Conservation (phyloP, 2,329 filamentous ascomycete species). For the Cryoendolithus antarcticus region DNA sequence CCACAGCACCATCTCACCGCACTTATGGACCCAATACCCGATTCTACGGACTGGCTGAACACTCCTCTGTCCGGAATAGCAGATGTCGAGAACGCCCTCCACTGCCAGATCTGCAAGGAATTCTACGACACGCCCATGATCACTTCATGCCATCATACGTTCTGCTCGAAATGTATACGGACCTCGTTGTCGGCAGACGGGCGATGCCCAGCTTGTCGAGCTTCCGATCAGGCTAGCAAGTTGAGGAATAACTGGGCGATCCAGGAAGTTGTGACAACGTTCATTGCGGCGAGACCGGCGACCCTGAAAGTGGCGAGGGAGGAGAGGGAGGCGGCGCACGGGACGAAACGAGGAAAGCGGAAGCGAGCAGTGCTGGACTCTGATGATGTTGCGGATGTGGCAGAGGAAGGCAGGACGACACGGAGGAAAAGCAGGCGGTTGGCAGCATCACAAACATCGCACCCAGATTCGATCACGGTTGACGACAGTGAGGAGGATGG, state of each 20-base stretch:
- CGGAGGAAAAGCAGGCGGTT: conserved; percentile 25
- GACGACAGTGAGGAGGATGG: conserved; percentile 28
- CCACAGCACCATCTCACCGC: not conserved
- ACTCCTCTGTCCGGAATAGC: conserved; percentile 57
- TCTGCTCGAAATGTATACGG: conserved; percentile 92
- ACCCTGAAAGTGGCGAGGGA: conserved; percentile 52
- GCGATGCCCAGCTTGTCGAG: conserved; percentile 75
- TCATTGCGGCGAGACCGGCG: conserved; percentile 50
- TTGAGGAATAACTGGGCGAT: conserved; percentile 74
- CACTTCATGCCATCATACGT: conserved; percentile 88
- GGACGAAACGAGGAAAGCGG: conserved; percentile 35
- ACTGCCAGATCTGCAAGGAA: conserved; percentile 97
- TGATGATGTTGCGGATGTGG: conserved; percentile 17
- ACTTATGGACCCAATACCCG: conserved; percentile 36
- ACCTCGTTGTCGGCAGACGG: conserved; percentile 70
- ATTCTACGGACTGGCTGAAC: conserved; percentile 71
- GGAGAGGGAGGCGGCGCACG: conserved; percentile 12
- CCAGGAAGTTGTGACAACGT: conserved; percentile 72
- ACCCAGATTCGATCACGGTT: conserved; percentile 19
- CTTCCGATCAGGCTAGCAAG: conserved; percentile 69
- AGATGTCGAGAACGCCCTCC: conserved; percentile 68
- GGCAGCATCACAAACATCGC: conserved; percentile 18
- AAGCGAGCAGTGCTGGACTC: conserved; percentile 30
- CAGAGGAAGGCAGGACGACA: conserved; percentile 21
- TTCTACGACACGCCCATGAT: conserved; percentile 92